Evolutionary conservation across 2,329 filamentous ascomycete genomes (phyloP), one percentile per base, ranked within the genome.

Genomic region (Colletotrichum sp.): DNA sequence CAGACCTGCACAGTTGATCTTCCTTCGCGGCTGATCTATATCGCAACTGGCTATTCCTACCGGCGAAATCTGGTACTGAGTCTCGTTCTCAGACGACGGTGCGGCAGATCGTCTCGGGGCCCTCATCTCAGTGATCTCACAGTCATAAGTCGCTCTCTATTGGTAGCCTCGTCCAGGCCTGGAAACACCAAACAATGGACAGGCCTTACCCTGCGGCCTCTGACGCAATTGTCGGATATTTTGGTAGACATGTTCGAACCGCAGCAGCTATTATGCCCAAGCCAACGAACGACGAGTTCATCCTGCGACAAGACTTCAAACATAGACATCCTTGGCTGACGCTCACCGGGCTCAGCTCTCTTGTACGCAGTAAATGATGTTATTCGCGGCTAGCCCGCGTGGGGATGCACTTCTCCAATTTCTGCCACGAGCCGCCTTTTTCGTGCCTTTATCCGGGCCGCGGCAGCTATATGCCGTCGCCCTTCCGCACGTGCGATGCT

Each of bases 271-370:
- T 57, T 13, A 49, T 52, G 44, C 44, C 44, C 44, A 52, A 52
- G 44, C 44, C 36, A 34, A 65, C 39, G 62, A 60, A 74, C 57
- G 39, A 64, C 55, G 44, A 34, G 72, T 52, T 75, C 71, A 76
- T 75, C 52, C 75, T 76, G 75, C 75, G 75, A 76, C 75, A 39
- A 39, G 26, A 71, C 66, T 49, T 71, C 75, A 75, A 76, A 76
- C 75, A 57, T 71, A 55, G 62, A 57, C 52, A 64, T 62, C 66
- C 75, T 76, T 71, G 71, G 62, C 71, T 68, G 66, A 76, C 66
- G 63, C 75, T 30, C 71, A n/a, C 60, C 52, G n/a, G 65, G 62
- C 71, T 65, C 44, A 32, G 52, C 44, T 18, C 32, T 28, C 24
- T 21, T n/a, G 28, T 49, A 36, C 21, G 57, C 59, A 32, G 59